Base-by-base conservation (phyloP, 306 rosid genomes). In the Ochetophila trinervis region DNA sequence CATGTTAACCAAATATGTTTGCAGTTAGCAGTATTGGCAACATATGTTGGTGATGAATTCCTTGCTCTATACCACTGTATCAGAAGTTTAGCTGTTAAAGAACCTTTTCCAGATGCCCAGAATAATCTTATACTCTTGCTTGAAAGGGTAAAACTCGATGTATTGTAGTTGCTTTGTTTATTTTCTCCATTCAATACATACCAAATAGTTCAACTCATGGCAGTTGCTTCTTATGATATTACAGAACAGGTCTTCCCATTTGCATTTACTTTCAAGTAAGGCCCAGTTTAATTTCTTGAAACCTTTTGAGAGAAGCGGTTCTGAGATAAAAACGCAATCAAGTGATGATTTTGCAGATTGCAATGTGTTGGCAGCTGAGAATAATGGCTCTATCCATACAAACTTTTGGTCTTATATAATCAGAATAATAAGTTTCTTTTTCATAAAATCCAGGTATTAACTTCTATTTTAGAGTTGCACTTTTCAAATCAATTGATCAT, bases 11-110 rank as follows among this genome's bases (percentile, higher is more conserved):
- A 21, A 16, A 10, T 36, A 58, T 71, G 37, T 77, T 63, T 65
- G 65, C 79, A 94, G 99, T 80, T 93, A 83, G 99, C 99, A 65
- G 99, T 93, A 34, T 75, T 93, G 86, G 99, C 99, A 21, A 93
- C 86, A 10, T 90, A 90, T 72, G 79, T 86, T 58, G 91, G 91
- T 57, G 97, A 94, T 74, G 96, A 88, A 63, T 84, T 94, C 76
- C 99, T 94, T 37, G 95, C 97, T 63, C 79, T 94, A 16, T 94
- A 90, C 73, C 97, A 94, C 53, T 90, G 97, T 78, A 88, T 86
- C 69, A 79, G 99, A 79, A 94, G 99, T 80, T 85, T 85, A 48
- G 88, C 95, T 13, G 96, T 88, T 72, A 80, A 86, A 80, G 90
- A 84, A 63, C 99, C 99, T 57, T 94, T 94, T 76, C 97, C 99